A percentile compares a stretch with the other conserved stretches of the same genome.
phyloP scores from a whole-genome alignment of 495 filamentous ascomycete species.

The Podospora pseudocomata region DNA sequence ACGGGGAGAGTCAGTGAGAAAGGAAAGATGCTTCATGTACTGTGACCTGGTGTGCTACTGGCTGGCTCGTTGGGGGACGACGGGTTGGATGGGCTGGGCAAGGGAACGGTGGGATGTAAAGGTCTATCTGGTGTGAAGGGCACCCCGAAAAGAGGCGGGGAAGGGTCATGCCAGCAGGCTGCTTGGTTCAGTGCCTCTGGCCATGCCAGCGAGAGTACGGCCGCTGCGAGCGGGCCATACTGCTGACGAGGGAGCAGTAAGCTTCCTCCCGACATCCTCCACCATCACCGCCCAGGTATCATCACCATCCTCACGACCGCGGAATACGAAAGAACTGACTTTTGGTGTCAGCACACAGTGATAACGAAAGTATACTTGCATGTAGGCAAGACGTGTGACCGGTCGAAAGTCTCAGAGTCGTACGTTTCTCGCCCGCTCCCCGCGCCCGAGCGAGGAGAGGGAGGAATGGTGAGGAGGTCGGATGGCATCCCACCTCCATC shows the following conservation, averaged over 20 bases:
- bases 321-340: neutral
- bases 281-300: neutral
- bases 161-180: neutral
- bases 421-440: constrained; percentile 1
- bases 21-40: neutral
- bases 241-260: neutral
- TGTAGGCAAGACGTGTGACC: constrained; percentile 1
- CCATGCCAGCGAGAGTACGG: neutral
- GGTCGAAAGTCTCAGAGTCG: constrained; percentile 16
- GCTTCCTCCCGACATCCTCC: neutral
- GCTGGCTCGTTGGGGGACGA: neutral
- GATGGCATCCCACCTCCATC: neutral
- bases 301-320: neutral
- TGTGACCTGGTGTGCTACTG: neutral
- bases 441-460: neutral
- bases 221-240: neutral
- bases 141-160: neutral
- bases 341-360: neutral
- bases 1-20: neutral
- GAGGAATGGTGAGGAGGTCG: neutral
- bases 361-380: neutral
- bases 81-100: neutral
- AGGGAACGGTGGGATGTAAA: too few relatives aligned
- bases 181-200: neutral
- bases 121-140: neutral